Evolutionary conservation across 306 rosid species (phyloP), one percentile per base, ranked within the genome.

Genomic region (Medicago ruthenica): DNA sequence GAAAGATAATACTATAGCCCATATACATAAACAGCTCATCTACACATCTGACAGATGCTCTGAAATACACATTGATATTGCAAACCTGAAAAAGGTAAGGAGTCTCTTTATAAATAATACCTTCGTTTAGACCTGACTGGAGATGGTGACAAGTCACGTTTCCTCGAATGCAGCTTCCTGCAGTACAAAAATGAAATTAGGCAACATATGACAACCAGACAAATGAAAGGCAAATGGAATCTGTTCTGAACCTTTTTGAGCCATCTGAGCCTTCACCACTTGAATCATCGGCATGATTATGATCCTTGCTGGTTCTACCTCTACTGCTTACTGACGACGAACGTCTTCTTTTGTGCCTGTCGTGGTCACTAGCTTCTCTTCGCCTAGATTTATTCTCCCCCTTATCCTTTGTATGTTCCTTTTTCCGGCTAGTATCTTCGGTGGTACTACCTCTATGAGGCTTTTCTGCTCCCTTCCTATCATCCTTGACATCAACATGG

Each of bases 61-160:
- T 54, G 66, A 67, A 42, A 72, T 21, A 53, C 80, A 76, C 48
- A 51, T 53, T 44, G 44, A 77, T 48, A 64, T 65, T 41, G 74
- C 74, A 72, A 76, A 76, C 84, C 85, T 47, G 75, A 34, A 77
- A 17, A 70, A 61, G 59, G 48, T 48, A 73, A 75, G 44, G 72
- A 75, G 78, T 63, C 70, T 58, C 54, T 80, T 5, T 60, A 84
- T 39, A 87, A 82, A 83, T 10, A 51, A 71, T 92, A 95, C 99
- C 99, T 95, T 89, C 91, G 84, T 79, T 87, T 90, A 74, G 97
- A 92, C 88, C 90, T 84, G 82, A 85, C 86, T 9, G 97, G 97
- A 63, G 97, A 95, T 27, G 93, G 93, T 40, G 99, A 92, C 24
- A 69, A 85, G 79, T 88, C 84, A n/a, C 77, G 91, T 80, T 83